These are phyloP conservation scores for Neospora caninum DNA, from an alignment of 169 alveolate genomes.

Conservation along the genomic window DNA sequence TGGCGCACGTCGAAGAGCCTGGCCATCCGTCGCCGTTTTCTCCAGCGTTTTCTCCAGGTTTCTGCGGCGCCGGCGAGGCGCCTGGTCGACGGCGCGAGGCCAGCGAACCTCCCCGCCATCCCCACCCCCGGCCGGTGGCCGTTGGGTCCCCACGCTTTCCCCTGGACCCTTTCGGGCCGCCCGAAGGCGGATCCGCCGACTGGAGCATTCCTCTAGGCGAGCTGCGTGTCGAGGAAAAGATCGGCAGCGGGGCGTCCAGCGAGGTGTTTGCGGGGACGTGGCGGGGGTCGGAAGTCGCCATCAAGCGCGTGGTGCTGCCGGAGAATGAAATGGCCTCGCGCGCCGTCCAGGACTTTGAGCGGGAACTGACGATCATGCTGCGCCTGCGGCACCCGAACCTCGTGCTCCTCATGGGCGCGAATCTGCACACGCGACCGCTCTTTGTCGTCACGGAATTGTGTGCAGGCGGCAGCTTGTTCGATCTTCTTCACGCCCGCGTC, in stretches of 20 bases:
- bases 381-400: slow-evolving; percentile 87
- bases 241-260: slow-evolving; percentile 70
- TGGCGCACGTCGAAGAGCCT: too few species aligned
- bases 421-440: slow-evolving; percentile 50
- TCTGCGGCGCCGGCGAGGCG: too few species aligned
- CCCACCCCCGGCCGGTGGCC: too few species aligned
- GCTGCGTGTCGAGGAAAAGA: not conserved
- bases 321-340: not conserved
- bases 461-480: slow-evolving; percentile 85
- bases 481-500: slow-evolving; percentile 74
- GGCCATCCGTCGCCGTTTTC: too few species aligned
- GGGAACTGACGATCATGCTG: slow-evolving; percentile 73
- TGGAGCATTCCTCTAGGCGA: slow-evolving; percentile 12
- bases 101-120: too few species aligned
- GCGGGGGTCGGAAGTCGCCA: slow-evolving; percentile 73
- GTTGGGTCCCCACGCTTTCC: too few species aligned
- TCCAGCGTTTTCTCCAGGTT: too few species aligned
- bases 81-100: too few species aligned
- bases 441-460: slow-evolving; percentile 88
- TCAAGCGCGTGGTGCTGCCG: slow-evolving; percentile 41
- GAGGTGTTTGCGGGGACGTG: slow-evolving; percentile 65
- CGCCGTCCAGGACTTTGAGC: not conserved
- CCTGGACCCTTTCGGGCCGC: too few species aligned
- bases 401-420: slow-evolving; percentile 69
- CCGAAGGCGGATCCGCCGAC: too few species aligned